phyloP scores from a whole-genome alignment of 176 grass and related monocot species.

The Aechmea fasciata region DNA sequence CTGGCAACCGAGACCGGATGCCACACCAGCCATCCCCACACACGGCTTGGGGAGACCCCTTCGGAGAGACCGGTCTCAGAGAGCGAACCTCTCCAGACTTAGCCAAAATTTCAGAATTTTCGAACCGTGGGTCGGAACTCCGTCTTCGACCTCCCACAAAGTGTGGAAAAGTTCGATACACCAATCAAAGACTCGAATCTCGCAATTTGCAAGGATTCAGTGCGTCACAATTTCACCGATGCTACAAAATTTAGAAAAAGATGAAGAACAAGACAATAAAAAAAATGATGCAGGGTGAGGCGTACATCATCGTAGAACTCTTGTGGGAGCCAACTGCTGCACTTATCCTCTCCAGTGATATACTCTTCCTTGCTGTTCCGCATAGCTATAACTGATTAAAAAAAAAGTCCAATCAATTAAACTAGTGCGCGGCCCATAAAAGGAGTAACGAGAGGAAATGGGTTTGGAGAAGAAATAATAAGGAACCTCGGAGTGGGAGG shows the following conservation, averaged over 20 bases:
- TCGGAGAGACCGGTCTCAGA: too few relatives aligned
- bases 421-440: not conserved
- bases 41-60: too few relatives aligned
- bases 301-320: conserved; percentile 68
- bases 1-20: too few relatives aligned
- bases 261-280: not conserved
- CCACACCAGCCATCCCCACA: too few relatives aligned
- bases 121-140: too few relatives aligned
- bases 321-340: conserved; percentile 28
- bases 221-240: too few relatives aligned
- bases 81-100: too few relatives aligned
- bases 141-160: too few relatives aligned
- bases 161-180: too few relatives aligned
- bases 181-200: too few relatives aligned
- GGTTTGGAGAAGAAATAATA: not conserved
- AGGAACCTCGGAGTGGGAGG: not conserved
- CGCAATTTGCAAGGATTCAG: too few relatives aligned
- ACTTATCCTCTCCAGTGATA: conserved; percentile 14
- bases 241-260: not conserved
- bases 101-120: too few relatives aligned
- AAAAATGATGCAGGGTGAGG: not conserved
- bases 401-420: not conserved
- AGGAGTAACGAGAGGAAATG: not conserved
- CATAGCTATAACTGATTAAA: conserved; percentile 14
- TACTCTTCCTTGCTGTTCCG: conserved; percentile 21